These are phyloP conservation scores for Vitis rupestris DNA, from an alignment of 164 flowering plant genomes.

Conservation along the genomic window DNA sequence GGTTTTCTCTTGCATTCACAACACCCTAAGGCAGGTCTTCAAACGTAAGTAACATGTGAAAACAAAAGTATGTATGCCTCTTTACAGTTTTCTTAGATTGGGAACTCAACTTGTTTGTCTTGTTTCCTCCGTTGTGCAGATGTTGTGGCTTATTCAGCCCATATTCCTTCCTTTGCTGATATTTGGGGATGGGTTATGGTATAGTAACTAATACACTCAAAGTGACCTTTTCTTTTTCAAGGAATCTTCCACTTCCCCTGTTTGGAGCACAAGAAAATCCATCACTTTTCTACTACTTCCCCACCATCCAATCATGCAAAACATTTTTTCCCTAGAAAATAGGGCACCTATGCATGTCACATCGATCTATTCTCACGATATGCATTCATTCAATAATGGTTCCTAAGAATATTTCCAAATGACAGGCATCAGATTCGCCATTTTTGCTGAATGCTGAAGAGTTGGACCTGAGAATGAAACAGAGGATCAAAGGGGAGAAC, in stretches of 20 bases:
- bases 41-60: constrained; percentile 49
- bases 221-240: not conserved
- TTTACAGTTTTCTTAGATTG: not conserved
- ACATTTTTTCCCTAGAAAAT: too few species aligned
- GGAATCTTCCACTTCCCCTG: not conserved
- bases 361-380: too few species aligned
- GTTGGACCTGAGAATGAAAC: constrained; percentile 64
- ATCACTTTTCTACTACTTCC: too few species aligned
- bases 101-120: not conserved
- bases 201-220: not conserved
- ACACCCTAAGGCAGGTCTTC: constrained; percentile 86
- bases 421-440: constrained; percentile 85
- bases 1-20: constrained; percentile 90
- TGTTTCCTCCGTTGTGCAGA: constrained; percentile 45
- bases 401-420: not conserved
- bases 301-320: too few species aligned
- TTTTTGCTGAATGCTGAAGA: constrained; percentile 51
- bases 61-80: not conserved
- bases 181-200: constrained; percentile 99
- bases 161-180: constrained; percentile 93
- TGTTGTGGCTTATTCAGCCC: constrained; percentile 92
- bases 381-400: not conserved
- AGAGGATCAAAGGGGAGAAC: constrained; percentile 75
- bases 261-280: too few species aligned
- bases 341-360: too few species aligned